Base-by-base conservation (phyloP, 768 basidiomycete genomes). In the Megacollybia marginata region DNA sequence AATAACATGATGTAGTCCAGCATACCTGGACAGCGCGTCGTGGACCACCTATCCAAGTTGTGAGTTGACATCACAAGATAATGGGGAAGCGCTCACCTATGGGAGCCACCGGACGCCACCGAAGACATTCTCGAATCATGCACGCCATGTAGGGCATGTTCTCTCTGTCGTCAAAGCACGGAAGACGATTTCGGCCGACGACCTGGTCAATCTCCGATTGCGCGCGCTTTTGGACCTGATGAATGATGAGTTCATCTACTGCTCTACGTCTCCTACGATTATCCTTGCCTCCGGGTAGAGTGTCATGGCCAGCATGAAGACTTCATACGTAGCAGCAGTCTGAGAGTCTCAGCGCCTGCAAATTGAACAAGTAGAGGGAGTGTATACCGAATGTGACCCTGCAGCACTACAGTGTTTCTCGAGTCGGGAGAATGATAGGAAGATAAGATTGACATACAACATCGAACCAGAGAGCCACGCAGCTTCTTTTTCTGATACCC, bases 141-240 rank as follows among this genome's bases (percentile, higher is more conserved):
- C 11, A 11, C 16, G 11, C 11, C 35, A 38, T 16, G 35, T 38
- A 38, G 16, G 35, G 35, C 35, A 38, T 11, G 35, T 38, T 38
- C 35, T 38, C 16, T 11, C 35, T 11, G 16, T 38, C 35, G 35
- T 13, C 12, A 19, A 44, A 44, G 12, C 12, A 10, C 10, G 43
- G 20, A 13, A 23, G 13, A 10, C 12, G 43, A 11, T 44, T 19
- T 11, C 12, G 13, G 18, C 12, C 43, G 18, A 44, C 43, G 11
- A 10, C 54, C 9, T 13, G 11, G 46, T 61, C 62, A 19, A 63
- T 46, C 48, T 63, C 57, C 7, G 46, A 52, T 47, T 63, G 62
- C 5, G 59, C 59, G n/a, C n/a, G n/a, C n/a, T n/a, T 11, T 36
- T 46, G 9, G 42, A 28, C 42, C 57, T 58, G n/a, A n/a, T n/a